These are phyloP conservation scores for Rhynchosporium secalis DNA, from an alignment of 2,329 filamentous ascomycete genomes.

Conservation along the genomic window DNA sequence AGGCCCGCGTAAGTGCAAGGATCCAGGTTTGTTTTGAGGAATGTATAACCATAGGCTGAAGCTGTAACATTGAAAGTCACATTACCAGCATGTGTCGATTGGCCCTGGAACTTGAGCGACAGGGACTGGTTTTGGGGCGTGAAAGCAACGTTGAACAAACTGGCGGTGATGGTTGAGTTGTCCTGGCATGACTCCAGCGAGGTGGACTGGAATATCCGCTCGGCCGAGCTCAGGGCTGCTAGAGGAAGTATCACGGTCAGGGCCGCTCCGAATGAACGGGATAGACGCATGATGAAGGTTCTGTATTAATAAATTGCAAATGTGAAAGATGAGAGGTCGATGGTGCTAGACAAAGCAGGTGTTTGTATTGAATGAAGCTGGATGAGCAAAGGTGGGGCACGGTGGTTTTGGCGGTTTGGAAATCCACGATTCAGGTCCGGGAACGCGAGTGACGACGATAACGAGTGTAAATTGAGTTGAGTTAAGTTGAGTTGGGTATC, in stretches of 20 bases:
- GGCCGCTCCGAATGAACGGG: not conserved
- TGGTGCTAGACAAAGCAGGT: not conserved
- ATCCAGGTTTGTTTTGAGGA: slow-evolving; percentile 66
- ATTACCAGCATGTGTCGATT: slow-evolving; percentile 80
- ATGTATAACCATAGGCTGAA: slow-evolving; percentile 78
- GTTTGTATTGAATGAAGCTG: too few species aligned
- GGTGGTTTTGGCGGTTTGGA: not conserved
- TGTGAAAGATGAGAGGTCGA: not conserved
- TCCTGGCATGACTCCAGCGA: slow-evolving; percentile 83
- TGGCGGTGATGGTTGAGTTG: slow-evolving; percentile 83
- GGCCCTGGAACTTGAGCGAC: slow-evolving; percentile 72
- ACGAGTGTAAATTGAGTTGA: not conserved
- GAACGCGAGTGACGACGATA: slow-evolving; percentile 7
- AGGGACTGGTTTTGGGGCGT: slow-evolving; percentile 74
- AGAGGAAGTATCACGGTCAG: slow-evolving; percentile 8
- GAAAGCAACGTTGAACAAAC: slow-evolving; percentile 82
- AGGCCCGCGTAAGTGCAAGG: slow-evolving; percentile 69
- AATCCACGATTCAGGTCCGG: not conserved
- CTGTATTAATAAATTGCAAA: not conserved
- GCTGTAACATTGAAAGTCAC: slow-evolving; percentile 76
- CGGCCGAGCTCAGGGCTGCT: slow-evolving; percentile 11
- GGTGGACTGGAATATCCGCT: slow-evolving; percentile 61
- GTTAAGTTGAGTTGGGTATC: not conserved
- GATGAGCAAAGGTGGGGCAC: slow-evolving; percentile 9
- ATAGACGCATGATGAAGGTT: slow-evolving; percentile 21